Conservation (phyloP, 306 rosid genomes). For the Citrullus mucosospermus region DNA sequence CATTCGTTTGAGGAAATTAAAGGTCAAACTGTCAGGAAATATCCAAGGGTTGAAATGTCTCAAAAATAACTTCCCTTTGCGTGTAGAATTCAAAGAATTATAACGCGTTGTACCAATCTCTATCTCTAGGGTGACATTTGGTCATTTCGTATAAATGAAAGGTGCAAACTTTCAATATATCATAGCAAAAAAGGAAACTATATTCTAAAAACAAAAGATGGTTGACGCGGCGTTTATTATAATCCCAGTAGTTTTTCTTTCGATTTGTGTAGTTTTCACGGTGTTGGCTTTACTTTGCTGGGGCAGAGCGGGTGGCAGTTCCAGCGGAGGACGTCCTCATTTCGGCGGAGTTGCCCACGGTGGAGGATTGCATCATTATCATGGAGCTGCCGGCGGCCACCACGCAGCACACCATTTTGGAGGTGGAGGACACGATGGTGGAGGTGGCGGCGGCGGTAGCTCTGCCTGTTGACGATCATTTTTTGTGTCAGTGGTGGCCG, state of each 20-base stretch:
- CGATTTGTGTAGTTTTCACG: neutral
- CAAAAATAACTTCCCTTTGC: neutral
- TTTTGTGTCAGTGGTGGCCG: too few species aligned
- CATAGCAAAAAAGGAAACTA: too few species aligned
- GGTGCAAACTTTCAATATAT: neutral
- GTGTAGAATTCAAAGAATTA: neutral
- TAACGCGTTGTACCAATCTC: neutral
- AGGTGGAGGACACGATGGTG: neutral
- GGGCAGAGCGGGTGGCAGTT: neutral
- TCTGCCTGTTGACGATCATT: too few species aligned
- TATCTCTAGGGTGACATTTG: neutral
- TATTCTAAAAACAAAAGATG: neutral
- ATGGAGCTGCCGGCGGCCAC: neutral
- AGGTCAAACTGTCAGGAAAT: neutral
- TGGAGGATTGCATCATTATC: neutral
- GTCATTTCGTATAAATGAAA: too few species aligned
- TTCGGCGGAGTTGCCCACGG: neutral
- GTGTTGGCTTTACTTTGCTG: neutral
- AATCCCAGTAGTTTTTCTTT: neutral
- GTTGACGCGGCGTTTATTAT: neutral
- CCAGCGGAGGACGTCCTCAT: neutral
- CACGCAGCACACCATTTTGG: too few species aligned
- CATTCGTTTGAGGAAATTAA: too few species aligned
- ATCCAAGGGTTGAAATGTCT: neutral
- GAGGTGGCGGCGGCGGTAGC: too few species aligned